A percentile compares a stretch with the other conserved stretches of the same genome.
These are phyloP conservation scores for Calocera cornea DNA, from an alignment of 768 basidiomycete genomes.

Conservation along the genomic window DNA sequence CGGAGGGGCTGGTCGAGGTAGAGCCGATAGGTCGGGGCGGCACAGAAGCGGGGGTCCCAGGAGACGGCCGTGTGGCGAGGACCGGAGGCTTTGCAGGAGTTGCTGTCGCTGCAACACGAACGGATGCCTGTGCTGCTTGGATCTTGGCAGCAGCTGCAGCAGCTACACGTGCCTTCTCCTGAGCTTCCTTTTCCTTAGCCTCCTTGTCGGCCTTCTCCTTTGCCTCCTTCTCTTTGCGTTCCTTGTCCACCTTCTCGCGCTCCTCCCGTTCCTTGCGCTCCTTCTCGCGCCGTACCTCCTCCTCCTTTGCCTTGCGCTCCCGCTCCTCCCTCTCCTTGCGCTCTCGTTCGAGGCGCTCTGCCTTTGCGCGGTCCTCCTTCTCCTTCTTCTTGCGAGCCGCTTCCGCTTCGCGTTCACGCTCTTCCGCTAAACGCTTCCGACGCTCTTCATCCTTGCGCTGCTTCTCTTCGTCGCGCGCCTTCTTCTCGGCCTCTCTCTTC, in stretches of 20 bases:
- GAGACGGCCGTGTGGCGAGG: background rate
- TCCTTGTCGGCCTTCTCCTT: conserved; percentile 15
- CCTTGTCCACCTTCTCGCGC: conserved; percentile 21
- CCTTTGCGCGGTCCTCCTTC: conserved; percentile 53
- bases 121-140: conserved; percentile 9
- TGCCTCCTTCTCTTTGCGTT: conserved; percentile 13
- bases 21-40: background rate
- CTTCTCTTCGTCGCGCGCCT: conserved; percentile 71
- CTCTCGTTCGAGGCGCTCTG: conserved; percentile 30
- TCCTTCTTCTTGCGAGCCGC: conserved; percentile 60
- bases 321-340: conserved; percentile 24
- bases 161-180: conserved; percentile 15
- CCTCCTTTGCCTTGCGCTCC: conserved; percentile 52
- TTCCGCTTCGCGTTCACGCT: conserved; percentile 54
- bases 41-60: background rate
- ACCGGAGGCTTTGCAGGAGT: background rate
- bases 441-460: conserved; percentile 72
- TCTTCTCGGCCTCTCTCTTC: conserved; percentile 50
- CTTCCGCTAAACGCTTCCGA: conserved; percentile 24
- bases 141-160: conserved; percentile 14
- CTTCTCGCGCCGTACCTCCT: conserved; percentile 51
- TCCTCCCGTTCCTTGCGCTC: conserved; percentile 41
- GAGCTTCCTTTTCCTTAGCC: conserved; percentile 15
- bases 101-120: background rate
- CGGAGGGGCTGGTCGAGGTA: background rate